Base-by-base conservation (phyloP, 176 grass and related monocot genomes). In the Guadua angustifolia region DNA sequence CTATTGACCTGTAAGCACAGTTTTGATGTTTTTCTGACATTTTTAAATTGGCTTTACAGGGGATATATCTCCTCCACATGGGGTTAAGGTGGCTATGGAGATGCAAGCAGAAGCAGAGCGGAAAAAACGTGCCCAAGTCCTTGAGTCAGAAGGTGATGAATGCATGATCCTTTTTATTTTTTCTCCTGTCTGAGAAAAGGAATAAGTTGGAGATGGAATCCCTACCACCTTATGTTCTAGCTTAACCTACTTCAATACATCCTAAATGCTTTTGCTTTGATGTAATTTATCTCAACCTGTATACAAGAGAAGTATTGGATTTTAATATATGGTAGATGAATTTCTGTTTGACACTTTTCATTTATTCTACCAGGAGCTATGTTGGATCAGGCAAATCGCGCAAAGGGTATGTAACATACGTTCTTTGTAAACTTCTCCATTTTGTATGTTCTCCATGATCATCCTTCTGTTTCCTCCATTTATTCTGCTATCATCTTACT, bases 91-190 rank as follows among this genome's bases (percentile, higher is more conserved):
- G 53, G 96, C 96, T 85, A 98, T 98, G 96, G 96, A 98, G 74
- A 98, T 98, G 96, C 96, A 98, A 73, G 96, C 91, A 16, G 96
- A 98, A 87, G 96, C 96, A 75, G 96, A 98, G 82, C 95, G 96
- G 86, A 98, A 66, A 83, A 98, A 95, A 6, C 91, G 96, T 55
- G 95, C 95, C 38, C 96, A 98, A 83, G 83, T 98, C 84, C 96
- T 98, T 19, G 93, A 95, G 36, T 98, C 96, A 42, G 96, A 98
- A 95, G 96, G 96, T 98, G 57, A 79, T 79, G 52, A 66, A 35
- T 58, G 21, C n/a, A 61, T n/a, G 35, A 18, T 11, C 25, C 36
- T 79, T 68, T 76, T 47, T 39, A 5, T 51, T 76, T 82, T 16
- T 29, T 74, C 11, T 78, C 38, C 60, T n/a, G 24, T 78, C 19